Conservation (phyloP, 257 asterid species). For the Solanum piurae region DNA sequence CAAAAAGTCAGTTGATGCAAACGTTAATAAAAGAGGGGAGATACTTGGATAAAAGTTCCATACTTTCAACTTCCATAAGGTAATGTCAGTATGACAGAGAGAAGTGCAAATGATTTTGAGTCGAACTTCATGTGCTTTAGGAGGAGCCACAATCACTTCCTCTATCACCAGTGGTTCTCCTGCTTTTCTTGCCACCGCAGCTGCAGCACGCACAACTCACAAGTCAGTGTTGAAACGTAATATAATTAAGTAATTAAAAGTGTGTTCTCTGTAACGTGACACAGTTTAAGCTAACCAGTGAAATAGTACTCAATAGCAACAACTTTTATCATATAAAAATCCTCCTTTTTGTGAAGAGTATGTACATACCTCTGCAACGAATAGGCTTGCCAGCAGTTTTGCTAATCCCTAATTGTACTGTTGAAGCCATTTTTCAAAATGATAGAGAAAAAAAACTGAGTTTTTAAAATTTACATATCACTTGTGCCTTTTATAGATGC, state of each 20-base stretch:
- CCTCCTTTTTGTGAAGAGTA: not conserved
- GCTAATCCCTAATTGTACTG: not conserved
- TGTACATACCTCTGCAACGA: conserved; percentile 54
- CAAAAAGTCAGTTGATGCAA: not conserved
- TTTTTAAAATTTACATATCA: not conserved
- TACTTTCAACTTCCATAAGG: conserved; percentile 43
- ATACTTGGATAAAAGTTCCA: not conserved
- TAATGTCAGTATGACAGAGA: conserved; percentile 64
- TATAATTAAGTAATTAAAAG: not conserved
- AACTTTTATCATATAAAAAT: not conserved
- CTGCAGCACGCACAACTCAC: conserved; percentile 23
- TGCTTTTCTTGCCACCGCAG: conserved; percentile 72
- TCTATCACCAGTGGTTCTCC: conserved; percentile 75
- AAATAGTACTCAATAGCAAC: not conserved
- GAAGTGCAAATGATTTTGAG: conserved; percentile 67
- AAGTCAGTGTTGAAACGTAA: not conserved
- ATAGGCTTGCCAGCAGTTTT: conserved; percentile 57
- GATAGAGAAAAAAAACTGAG: not conserved
- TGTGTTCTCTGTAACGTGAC: not conserved
- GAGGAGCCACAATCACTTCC: conserved; percentile 64
- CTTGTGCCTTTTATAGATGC: too few relatives aligned
- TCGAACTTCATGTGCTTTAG: conserved; percentile 56
- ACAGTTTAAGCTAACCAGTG: not conserved
- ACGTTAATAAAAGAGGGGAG: not conserved
- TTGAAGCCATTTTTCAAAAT: not conserved